Conservation (phyloP, 208 protist genomes). For the Angomonas ambiguus region DNA sequence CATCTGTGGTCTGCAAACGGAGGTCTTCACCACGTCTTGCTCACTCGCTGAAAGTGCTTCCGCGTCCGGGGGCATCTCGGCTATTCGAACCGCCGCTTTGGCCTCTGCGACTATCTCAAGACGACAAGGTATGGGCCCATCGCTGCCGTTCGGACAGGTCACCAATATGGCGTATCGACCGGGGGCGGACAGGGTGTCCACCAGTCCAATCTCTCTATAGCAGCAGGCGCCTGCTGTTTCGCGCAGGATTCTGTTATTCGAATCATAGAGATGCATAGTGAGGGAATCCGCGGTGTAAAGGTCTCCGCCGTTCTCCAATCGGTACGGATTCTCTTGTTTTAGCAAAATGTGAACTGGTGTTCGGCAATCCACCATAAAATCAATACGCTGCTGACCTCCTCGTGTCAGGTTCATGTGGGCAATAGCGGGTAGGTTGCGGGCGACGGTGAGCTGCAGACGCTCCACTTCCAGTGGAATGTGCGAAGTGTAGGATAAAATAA, state of each 20-base stretch:
- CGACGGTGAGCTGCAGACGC: slow-evolving; percentile 48
- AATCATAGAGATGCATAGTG: slow-evolving; percentile 68
- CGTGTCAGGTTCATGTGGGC: slow-evolving; percentile 48
- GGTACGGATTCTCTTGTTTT: slow-evolving; percentile 63
- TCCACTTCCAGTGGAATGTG: slow-evolving; percentile 24
- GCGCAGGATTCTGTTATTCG: slow-evolving; percentile 45
- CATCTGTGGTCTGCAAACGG: neutral
- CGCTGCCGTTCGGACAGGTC: slow-evolving; percentile 41
- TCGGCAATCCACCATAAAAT: slow-evolving; percentile 66
- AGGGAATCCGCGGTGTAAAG: slow-evolving; percentile 65
- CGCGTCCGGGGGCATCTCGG: slow-evolving; percentile 50
- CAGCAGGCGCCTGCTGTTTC: slow-evolving; percentile 48
- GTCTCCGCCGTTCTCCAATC: slow-evolving; percentile 37
- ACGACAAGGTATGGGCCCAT: slow-evolving; percentile 48
- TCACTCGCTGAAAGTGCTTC: slow-evolving; percentile 56
- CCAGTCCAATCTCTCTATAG: slow-evolving; percentile 74
- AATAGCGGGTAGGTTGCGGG: slow-evolving; percentile 60
- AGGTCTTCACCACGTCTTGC: neutral
- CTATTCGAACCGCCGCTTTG: slow-evolving; percentile 53
- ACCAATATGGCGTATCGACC: slow-evolving; percentile 66
- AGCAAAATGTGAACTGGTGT: slow-evolving; percentile 77
- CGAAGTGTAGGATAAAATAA: slow-evolving; percentile 77
- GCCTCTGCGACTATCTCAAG: slow-evolving; percentile 59
- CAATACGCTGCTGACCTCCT: slow-evolving; percentile 48
- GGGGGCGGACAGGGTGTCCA: slow-evolving; percentile 42